phyloP scores from a whole-genome alignment of 192 early-diverging fungal species.

The Coemansia sp. region DNA sequence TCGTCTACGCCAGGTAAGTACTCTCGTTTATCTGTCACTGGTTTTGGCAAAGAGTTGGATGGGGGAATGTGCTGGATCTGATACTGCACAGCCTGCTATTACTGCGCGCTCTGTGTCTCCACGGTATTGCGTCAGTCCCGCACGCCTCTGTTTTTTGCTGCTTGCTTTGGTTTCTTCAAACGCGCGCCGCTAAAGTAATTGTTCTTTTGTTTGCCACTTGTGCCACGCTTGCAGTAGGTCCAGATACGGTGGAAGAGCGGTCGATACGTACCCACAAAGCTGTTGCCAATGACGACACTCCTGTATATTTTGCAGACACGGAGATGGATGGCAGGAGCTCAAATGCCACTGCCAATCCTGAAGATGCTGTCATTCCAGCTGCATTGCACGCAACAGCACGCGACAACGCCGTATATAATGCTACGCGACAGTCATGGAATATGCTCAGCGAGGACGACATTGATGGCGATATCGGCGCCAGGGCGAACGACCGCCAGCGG shows the following conservation, averaged over 20 bases:
- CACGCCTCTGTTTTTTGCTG: neutral
- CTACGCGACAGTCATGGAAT: constrained; percentile 39
- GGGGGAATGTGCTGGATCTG: neutral
- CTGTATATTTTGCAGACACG: constrained; percentile 40
- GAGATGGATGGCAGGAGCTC: constrained; percentile 39
- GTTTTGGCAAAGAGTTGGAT: neutral
- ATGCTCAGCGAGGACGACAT: constrained; percentile 24
- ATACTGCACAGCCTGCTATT: neutral
- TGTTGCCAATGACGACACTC: constrained; percentile 17
- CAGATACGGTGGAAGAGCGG: constrained; percentile 20
- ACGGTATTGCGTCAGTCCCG: neutral
- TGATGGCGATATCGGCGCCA: neutral
- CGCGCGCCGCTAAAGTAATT: neutral
- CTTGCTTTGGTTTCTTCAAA: neutral
- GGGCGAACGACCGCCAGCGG: constrained; percentile 28
- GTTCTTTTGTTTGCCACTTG: constrained; percentile 7
- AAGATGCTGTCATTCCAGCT: neutral
- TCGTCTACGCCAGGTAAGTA: constrained; percentile 38
- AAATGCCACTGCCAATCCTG: constrained; percentile 2
- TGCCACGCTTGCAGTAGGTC: constrained; percentile 11
- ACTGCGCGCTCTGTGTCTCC: constrained; percentile 3
- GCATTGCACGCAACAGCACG: neutral
- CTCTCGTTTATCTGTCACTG: neutral
- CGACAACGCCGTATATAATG: neutral
- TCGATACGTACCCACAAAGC: constrained; percentile 9